These are phyloP conservation scores for Penicillium sp. DNA, from an alignment of 2,329 filamentous ascomycete species.

Conservation along the genomic window DNA sequence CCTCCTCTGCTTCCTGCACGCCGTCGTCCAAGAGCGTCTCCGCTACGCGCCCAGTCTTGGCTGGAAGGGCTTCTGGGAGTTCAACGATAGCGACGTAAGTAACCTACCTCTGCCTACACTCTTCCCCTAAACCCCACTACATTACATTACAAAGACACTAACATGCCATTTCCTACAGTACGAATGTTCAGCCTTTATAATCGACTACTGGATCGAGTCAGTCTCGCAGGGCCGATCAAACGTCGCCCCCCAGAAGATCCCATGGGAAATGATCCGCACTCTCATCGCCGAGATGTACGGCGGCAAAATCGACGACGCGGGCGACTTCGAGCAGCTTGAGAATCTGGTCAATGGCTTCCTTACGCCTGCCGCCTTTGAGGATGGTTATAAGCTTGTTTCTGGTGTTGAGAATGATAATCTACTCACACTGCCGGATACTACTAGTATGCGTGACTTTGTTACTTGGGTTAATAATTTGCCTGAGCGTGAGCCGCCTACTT, in stretches of 20 bases:
- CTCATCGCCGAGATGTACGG: slow-evolving; percentile 93
- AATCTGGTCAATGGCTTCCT: slow-evolving; percentile 73
- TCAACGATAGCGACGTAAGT: slow-evolving; percentile 97
- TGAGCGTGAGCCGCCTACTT: slow-evolving; percentile 93
- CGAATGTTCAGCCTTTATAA: slow-evolving; percentile 93
- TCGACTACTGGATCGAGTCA: slow-evolving; percentile 88
- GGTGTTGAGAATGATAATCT: slow-evolving; percentile 57
- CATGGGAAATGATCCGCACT: slow-evolving; percentile 92
- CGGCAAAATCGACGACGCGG: slow-evolving; percentile 91
- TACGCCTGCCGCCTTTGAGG: slow-evolving; percentile 85
- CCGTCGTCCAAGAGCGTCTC: slow-evolving; percentile 89
- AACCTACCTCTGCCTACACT: neutral
- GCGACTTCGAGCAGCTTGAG: slow-evolving; percentile 71
- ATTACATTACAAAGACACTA: slow-evolving; percentile 10
- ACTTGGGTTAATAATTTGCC: slow-evolving; percentile 88
- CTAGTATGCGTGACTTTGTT: slow-evolving; percentile 79
- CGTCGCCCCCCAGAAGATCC: slow-evolving; percentile 86
- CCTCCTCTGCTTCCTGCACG: slow-evolving; percentile 88
- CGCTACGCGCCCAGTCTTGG: slow-evolving; percentile 90
- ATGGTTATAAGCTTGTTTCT: slow-evolving; percentile 83
- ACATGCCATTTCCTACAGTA: slow-evolving; percentile 57
- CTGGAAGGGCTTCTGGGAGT: slow-evolving; percentile 99
- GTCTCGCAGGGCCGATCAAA: slow-evolving; percentile 84
- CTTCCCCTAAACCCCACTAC: neutral
- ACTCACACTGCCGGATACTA: slow-evolving; percentile 73